Evolutionary conservation across 768 basidiomycete genomes (phyloP).

Genomic region (Tricholoma sp.): DNA sequence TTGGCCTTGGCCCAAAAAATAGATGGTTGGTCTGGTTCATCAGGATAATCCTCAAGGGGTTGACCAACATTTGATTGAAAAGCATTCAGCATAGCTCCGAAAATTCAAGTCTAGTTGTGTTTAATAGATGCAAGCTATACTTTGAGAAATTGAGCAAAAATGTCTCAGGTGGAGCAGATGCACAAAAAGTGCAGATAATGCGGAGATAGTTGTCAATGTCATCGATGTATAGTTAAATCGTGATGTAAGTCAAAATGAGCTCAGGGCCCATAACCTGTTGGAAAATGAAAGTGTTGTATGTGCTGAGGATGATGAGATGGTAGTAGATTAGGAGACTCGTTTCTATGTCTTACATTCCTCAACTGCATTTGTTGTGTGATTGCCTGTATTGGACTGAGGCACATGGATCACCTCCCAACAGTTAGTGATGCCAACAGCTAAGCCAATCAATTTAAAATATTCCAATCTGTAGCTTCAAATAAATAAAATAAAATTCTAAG

Average conservation of each 20-base stretch:
- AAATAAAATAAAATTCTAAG: too few relatives aligned
- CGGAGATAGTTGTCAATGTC: neutral
- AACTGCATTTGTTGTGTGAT: too few relatives aligned
- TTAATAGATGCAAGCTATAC: neutral
- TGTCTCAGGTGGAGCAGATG: neutral
- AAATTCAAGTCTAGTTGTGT: neutral
- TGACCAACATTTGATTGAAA: neutral
- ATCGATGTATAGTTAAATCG: neutral
- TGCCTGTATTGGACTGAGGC: too few relatives aligned
- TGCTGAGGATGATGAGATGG: neutral
- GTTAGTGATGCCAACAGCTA: too few relatives aligned
- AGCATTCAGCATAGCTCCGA: neutral
- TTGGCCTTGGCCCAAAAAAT: neutral
- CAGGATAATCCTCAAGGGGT: neutral
- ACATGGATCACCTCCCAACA: too few relatives aligned
- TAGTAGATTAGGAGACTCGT: too few relatives aligned
- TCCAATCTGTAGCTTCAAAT: too few relatives aligned
- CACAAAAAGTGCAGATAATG: neutral
- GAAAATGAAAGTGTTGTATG: neutral
- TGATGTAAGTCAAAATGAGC: neutral
- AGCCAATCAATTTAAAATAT: too few relatives aligned
- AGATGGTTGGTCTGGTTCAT: neutral
- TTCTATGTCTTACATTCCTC: too few relatives aligned
- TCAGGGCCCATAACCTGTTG: neutral
- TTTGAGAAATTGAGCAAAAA: neutral